Percentiles rank a stretch among this genome's conserved stretches.
Evolutionary conservation across 2,329 filamentous ascomycete genomes (phyloP).

Genomic region (Gaeumannomyces tritici): DNA sequence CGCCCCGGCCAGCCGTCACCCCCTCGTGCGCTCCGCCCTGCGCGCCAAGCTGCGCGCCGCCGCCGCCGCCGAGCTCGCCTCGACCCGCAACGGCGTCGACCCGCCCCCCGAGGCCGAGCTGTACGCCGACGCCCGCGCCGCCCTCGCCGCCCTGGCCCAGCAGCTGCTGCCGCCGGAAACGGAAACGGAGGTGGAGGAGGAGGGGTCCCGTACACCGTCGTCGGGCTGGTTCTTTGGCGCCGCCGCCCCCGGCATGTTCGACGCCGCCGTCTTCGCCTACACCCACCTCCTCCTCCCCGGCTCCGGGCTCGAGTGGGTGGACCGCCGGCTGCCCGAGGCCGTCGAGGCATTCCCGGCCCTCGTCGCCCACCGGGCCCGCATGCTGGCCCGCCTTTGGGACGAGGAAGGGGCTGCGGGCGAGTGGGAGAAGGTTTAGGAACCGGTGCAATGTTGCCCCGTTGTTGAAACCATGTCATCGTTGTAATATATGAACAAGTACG

Average conservation of each 20-base stretch:
- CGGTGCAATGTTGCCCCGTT: no score
- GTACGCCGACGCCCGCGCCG: constrained; percentile 32
- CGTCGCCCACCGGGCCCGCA: constrained; percentile 47
- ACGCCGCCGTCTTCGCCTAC: constrained; percentile 85
- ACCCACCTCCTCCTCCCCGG: constrained; percentile 61
- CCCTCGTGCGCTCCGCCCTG: constrained; percentile 53
- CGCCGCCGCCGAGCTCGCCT: constrained; percentile 51
- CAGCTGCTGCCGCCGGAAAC: constrained; percentile 22
- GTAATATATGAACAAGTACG: neutral
- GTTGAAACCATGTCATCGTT: neutral
- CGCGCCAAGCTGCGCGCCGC: constrained; percentile 60
- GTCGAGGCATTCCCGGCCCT: constrained; percentile 52
- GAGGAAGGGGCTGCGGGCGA: constrained; percentile 1
- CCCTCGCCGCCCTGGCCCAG: constrained; percentile 37
- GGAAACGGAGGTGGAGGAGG: constrained; percentile 8
- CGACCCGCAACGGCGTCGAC: constrained; percentile 5
- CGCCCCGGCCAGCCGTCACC: constrained; percentile 46
- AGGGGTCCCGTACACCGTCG: constrained; percentile 12
- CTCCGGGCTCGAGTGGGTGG: constrained; percentile 47
- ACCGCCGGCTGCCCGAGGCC: constrained; percentile 47
- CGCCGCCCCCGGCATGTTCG: constrained; percentile 63
- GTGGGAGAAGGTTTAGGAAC: neutral
- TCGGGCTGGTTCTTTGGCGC: constrained; percentile 48
- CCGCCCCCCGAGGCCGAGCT: constrained; percentile 18
- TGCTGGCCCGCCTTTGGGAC: constrained; percentile 20